Base-by-base conservation (phyloP, 164 flowering plant species). In the Annona cherimola region DNA sequence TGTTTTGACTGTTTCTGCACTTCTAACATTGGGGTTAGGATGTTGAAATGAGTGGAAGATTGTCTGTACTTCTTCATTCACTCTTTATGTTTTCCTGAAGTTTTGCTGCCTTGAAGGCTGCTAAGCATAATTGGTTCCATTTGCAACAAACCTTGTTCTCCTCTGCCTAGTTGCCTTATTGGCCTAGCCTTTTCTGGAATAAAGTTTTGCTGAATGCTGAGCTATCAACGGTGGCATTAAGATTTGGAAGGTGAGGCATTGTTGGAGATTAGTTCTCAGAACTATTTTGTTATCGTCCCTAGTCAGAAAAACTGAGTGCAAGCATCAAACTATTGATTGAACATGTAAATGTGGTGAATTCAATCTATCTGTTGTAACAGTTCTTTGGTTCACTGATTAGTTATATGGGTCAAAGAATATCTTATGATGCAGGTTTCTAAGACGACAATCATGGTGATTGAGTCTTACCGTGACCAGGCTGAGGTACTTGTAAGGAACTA, bases 381-480 rank as follows among this genome's bases (percentile, higher is more conserved):
- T 26, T 61, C 41, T 55, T 55, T 18, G 54, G 46, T 63, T 76
- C 68, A 63, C 69, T 76, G 69, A 70, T 7, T 70, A 55, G 55
- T 61, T 35, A 45, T 68, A 50, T 72, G 72, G 72, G 63, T 57
- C 63, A 71, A 71, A 69, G 69, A 73, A 45, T 70, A 74, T 35
- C 57, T 46, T 61, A 75, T 77, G 75, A 82, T 84, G 82, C 73
- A 80, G 76, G 76, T 79, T 71, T 74, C 87, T 63, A 35, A 50
- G 50, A 76, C 75, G 66, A 80, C 84, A 67, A 75, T 71, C 45
- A 83, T 83, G 89, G 79, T 82, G 35, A 75, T 93, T 67, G 83
- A 83, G 61, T 84, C 92, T 69, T 89, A 89, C 71, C 88, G 83
- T 71, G 79, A 79, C 74, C 93, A 91, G 82, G 98, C 96, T 39